These are phyloP conservation scores for Septoria petroselini DNA, from an alignment of 2,329 filamentous ascomycete species.

Conservation along the genomic window DNA sequence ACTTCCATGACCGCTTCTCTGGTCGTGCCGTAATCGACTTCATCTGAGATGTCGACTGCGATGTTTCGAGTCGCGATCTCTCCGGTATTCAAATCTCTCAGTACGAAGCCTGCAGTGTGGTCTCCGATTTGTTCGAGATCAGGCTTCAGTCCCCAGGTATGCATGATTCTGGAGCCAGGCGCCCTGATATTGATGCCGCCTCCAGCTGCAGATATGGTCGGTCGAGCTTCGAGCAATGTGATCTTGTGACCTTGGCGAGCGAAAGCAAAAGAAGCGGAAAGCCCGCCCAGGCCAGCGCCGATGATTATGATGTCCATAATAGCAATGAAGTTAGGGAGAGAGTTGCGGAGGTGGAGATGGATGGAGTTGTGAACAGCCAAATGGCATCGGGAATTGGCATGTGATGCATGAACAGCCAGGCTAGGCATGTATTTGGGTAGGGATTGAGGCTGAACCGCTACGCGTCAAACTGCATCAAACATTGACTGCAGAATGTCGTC, in stretches of 20 bases:
- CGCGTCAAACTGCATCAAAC: no score
- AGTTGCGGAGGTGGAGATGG: no score
- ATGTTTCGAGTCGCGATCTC: constrained; percentile 12
- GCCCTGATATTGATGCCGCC: constrained; percentile 21
- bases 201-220: constrained; percentile 5
- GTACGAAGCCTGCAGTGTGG: constrained; percentile 5
- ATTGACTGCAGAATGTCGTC: no score
- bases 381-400: no score
- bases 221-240: constrained; percentile 23
- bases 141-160: constrained; percentile 12
- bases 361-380: no score
- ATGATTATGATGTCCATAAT: constrained; percentile 27
- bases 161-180: constrained; percentile 15
- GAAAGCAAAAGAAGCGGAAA: constrained; percentile 29
- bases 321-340: no score
- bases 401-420: no score
- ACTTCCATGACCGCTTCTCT: constrained; percentile 11
- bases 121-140: constrained; percentile 14
- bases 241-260: constrained; percentile 28
- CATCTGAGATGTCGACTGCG: background rate
- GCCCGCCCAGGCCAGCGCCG: constrained; percentile 22
- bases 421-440: no score
- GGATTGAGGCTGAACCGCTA: no score
- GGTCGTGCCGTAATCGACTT: constrained; percentile 10
- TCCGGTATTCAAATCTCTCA: constrained; percentile 11